Conservation (phyloP, 2,329 filamentous ascomycete genomes). For the Talaromyces pinophilus region DNA sequence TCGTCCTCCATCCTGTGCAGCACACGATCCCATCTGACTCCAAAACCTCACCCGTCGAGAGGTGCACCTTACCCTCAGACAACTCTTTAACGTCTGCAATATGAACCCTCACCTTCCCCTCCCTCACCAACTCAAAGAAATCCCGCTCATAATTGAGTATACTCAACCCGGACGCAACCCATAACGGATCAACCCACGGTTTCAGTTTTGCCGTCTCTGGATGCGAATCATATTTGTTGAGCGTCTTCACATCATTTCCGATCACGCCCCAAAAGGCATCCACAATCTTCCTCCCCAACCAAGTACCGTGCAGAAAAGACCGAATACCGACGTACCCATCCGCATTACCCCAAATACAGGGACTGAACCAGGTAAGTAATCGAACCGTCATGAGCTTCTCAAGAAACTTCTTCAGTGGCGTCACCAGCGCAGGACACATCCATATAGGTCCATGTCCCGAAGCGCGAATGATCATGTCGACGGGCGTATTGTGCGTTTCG, state of each 20-base stretch:
- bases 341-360: constrained; percentile 70
- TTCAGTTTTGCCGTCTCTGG: constrained; percentile 49
- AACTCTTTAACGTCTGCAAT: constrained; percentile 57
- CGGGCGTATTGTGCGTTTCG: constrained; percentile 51
- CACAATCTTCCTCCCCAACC: constrained; percentile 52
- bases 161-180: constrained; percentile 58
- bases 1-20: constrained; percentile 59
- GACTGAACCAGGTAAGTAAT: constrained; percentile 71
- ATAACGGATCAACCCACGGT: constrained; percentile 52
- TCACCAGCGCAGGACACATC: constrained; percentile 58
- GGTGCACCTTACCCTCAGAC: constrained; percentile 47
- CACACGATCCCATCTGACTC: constrained; percentile 55
- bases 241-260: constrained; percentile 50
- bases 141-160: constrained; percentile 63
- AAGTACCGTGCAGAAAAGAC: constrained; percentile 54
- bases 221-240: constrained; percentile 50
- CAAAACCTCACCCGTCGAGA: constrained; percentile 50
- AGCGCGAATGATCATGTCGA: constrained; percentile 47
- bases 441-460: constrained; percentile 45
- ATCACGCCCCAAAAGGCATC: constrained; percentile 58
- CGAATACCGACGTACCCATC: constrained; percentile 57
- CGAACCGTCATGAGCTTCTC: constrained; percentile 69
- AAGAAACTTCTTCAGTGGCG: constrained; percentile 66
- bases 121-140: constrained; percentile 59
- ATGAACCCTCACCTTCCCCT: constrained; percentile 57